Conservation (phyloP, 2,329 filamentous ascomycete genomes). For the Epichloe gansuensis region DNA sequence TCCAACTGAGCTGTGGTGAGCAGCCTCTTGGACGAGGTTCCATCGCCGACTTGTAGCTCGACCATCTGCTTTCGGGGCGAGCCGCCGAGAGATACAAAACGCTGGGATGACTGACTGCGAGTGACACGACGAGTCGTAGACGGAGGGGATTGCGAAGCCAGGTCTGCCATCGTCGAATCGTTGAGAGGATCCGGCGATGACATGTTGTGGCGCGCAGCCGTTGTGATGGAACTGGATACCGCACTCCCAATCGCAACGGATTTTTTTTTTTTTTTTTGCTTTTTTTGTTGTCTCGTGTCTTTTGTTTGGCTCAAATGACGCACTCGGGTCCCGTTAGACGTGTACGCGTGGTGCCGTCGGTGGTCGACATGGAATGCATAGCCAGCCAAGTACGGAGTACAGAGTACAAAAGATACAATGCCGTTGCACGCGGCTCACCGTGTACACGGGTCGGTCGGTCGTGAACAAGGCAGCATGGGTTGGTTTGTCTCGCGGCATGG, state of each 20-base stretch:
- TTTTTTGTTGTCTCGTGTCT: constrained; percentile 4
- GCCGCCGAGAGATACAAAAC: constrained; percentile 23
- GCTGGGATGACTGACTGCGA: constrained; percentile 29
- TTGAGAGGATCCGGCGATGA: constrained; percentile 41
- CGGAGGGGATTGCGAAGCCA: constrained; percentile 22
- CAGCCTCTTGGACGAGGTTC: constrained; percentile 37
- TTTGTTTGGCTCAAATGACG: background rate
- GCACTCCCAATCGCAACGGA: constrained; percentile 10
- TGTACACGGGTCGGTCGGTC: background rate
- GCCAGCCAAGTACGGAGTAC: background rate
- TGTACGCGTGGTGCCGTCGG: background rate
- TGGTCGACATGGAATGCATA: constrained; percentile 1
- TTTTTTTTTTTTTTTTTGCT: background rate
- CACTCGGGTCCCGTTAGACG: background rate
- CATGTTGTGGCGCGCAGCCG: constrained; percentile 21
- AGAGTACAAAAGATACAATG: constrained; percentile 9
- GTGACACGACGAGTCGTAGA: constrained; percentile 30
- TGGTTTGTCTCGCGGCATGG: constrained; percentile 1
- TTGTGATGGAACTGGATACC: constrained; percentile 13
- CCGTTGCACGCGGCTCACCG: background rate
- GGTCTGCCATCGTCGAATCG: constrained; percentile 22
- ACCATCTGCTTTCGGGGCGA: constrained; percentile 47
- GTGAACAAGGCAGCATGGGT: background rate
- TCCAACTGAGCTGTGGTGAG: constrained; percentile 39
- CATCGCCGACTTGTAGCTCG: constrained; percentile 42